phyloP scores from a whole-genome alignment of 352 stramenopile species.

The Phytophthora niederhauseri region DNA sequence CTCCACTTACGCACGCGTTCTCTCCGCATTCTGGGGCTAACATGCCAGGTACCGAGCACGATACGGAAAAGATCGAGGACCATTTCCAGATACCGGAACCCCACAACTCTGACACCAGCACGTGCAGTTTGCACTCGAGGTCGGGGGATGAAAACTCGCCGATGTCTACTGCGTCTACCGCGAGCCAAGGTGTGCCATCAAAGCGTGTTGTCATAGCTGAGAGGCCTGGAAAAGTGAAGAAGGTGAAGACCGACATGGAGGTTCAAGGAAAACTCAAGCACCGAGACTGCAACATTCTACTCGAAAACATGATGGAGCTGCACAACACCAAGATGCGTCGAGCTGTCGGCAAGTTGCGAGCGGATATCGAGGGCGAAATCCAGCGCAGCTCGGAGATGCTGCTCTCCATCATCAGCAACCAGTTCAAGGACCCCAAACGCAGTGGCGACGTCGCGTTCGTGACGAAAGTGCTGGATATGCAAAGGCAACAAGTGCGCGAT shows the following conservation, averaged over 20 bases:
- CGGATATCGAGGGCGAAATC: conserved; percentile 22
- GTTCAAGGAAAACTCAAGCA: conserved; percentile 20
- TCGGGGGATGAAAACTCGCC: conserved; percentile 1
- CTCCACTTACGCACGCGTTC: background rate
- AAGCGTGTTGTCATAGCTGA: background rate
- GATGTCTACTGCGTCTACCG: background rate
- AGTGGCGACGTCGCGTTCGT: conserved; percentile 27
- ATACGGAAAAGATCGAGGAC: conserved; percentile 11
- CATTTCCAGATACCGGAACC: background rate
- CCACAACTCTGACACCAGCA: conserved; percentile 15
- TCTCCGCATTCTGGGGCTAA: background rate
- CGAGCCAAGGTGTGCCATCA: background rate
- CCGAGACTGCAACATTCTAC: conserved; percentile 31
- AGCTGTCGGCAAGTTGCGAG: conserved; percentile 16
- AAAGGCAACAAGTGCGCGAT: conserved; percentile 25
- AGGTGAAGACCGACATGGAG: background rate
- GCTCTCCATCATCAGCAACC: conserved; percentile 24
- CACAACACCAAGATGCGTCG: conserved; percentile 26
- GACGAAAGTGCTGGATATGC: conserved; percentile 24
- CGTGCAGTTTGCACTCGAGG: conserved; percentile 15
- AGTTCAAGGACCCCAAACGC: conserved; percentile 23
- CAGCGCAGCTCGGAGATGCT: conserved; percentile 28
- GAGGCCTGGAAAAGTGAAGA: background rate
- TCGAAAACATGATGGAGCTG: conserved; percentile 35
- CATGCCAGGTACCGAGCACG: background rate